Conservation (phyloP, 495 filamentous ascomycete species). For the Physcia stellaris region DNA sequence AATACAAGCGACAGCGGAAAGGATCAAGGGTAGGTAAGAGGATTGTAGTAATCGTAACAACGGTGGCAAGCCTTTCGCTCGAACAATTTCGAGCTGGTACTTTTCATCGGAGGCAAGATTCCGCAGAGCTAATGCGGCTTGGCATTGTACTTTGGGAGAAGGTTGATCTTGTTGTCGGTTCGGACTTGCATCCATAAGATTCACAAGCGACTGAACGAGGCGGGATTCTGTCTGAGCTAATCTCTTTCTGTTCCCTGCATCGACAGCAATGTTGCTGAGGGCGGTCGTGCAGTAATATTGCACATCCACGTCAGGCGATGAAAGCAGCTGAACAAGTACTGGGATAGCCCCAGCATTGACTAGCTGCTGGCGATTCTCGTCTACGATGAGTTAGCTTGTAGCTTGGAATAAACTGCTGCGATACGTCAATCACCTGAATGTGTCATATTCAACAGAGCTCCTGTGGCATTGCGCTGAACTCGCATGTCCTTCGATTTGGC, state of each 20-base stretch:
- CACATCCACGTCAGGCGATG: conserved; percentile 85
- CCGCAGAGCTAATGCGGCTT: conserved; percentile 84
- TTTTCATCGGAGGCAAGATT: conserved; percentile 97
- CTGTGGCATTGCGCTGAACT: conserved; percentile 93
- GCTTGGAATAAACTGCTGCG: neutral
- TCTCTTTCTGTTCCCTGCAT: conserved; percentile 76
- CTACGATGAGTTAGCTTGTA: conserved; percentile 27
- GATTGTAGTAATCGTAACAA: conserved; percentile 84
- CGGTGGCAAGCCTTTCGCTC: conserved; percentile 67
- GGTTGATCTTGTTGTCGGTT: no score
- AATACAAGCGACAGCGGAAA: conserved; percentile 95
- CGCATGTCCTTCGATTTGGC: conserved; percentile 98
- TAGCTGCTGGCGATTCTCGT: conserved; percentile 93
- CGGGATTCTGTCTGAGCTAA: conserved; percentile 79
- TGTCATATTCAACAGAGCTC: conserved; percentile 95
- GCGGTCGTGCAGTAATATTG: conserved; percentile 99
- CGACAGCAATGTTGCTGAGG: conserved; percentile 95
- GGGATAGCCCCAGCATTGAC: conserved; percentile 95
- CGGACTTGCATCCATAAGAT: conserved; percentile 91
- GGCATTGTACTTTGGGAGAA: conserved; percentile 98
- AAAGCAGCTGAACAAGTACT: conserved; percentile 85
- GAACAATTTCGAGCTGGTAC: conserved; percentile 95
- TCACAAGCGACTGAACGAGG: conserved; percentile 82
- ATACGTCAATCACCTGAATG: conserved; percentile 64
- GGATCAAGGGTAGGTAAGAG: conserved; percentile 85